These are phyloP conservation scores for Persicaria maculosa DNA, from an alignment of 148 eudicot genomes.

Conservation along the genomic window DNA sequence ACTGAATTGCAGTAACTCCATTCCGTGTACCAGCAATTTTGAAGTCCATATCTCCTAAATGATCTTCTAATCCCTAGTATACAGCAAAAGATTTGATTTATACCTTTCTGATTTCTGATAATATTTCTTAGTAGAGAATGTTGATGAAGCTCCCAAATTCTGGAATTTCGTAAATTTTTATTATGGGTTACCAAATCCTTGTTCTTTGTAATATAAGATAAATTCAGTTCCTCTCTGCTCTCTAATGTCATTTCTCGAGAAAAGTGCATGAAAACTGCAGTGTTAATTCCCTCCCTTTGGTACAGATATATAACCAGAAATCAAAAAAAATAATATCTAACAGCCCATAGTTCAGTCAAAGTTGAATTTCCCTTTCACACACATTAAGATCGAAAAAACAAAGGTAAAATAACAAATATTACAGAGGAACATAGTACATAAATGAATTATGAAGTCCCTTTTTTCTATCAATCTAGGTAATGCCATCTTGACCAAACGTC, in stretches of 20 bases:
- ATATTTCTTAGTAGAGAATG: too few species aligned
- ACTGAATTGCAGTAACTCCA: constrained; percentile 89
- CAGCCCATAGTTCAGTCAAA: not conserved
- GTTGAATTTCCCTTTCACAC: not conserved
- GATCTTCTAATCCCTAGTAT: constrained; percentile 90
- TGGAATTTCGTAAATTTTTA: too few species aligned
- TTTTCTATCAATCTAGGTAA: not conserved
- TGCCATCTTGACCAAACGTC: not conserved
- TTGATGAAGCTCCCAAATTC: too few species aligned
- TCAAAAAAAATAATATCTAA: not conserved
- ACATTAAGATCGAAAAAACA: too few species aligned
- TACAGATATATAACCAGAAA: not conserved
- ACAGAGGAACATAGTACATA: too few species aligned
- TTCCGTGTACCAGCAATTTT: constrained; percentile 95
- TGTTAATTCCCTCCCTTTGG: too few species aligned
- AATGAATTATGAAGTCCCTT: not conserved
- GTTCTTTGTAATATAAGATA: too few species aligned
- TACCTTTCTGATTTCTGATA: too few species aligned
- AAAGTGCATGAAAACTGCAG: not conserved
- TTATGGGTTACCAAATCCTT: too few species aligned
- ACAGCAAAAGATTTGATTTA: not conserved
- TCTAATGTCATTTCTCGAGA: not conserved
- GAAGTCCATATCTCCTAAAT: constrained; percentile 97
- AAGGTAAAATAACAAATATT: too few species aligned
- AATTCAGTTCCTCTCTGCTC: too few species aligned